Base-by-base conservation (phyloP, 768 basidiomycete genomes). In the Phlebiopsis flavidoalba region DNA sequence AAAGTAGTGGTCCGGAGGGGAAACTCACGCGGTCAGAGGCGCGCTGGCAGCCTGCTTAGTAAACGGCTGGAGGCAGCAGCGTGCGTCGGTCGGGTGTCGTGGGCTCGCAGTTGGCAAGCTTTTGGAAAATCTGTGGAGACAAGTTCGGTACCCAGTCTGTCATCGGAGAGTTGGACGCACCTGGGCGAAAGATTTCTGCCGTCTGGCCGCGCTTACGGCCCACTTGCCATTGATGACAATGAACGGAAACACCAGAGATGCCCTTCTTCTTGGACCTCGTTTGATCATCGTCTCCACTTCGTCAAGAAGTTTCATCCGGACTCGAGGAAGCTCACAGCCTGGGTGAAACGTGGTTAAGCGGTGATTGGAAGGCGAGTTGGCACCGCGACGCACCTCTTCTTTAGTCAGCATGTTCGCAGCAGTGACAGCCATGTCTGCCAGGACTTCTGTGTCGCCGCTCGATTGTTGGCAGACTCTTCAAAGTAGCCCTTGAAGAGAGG, bases 181-280 rank as follows among this genome's bases (percentile, higher is more conserved):
- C 78, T 87, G 83, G 35, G 86, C 74, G 67, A 83, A n/a, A 91
- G 2, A 86, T 84, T 46, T 89, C 88, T 48, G 85, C 79, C 4
- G 83, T 82, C 72, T 91, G 90, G 10, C 85, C 86, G 8, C 90
- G 53, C 81, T 85, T 26, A 91, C 80, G 5, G 85, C 88, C 86
- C 88, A 93, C 68, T 86, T 87, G 12, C 83, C 81, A 69, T 91
- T 85, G 65, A 93, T 87, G 66, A 93, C 83, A 26, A 84, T 87
- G 76, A 91, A 83, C 8, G 91, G 91, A 3, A 93, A 89, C 43
- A 91, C 90, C 5, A 82, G 85, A 31, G 26, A 31, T 31, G 26
- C 26, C 26, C 26, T 31, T 31, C 26, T 31, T 31, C 26, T 31
- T 54, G 93, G 83, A 17, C 90, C 90, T 59, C 85, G 81, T 46